A percentile compares a stretch with the other conserved stretches of the same genome.
phyloP scores from a whole-genome alignment of 1,284 basidiomycete genomes.

The Hymenochaete sp. region DNA sequence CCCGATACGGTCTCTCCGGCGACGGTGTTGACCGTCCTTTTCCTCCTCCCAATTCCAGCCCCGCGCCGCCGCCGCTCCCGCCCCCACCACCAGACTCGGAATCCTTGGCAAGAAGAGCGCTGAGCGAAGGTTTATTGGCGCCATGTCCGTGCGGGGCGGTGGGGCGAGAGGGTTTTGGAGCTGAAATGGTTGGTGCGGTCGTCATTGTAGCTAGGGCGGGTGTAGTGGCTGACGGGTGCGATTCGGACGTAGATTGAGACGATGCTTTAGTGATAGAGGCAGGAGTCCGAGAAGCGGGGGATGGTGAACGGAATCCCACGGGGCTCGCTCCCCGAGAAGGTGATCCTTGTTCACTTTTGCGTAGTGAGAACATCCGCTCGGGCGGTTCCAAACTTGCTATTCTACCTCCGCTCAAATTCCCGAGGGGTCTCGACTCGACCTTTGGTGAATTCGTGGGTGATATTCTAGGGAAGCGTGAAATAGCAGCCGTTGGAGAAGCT shows the following conservation, averaged over 20 bases:
- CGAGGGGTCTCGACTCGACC: no score
- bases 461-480: slow-evolving; percentile 25
- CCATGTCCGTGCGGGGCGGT: slow-evolving; percentile 7
- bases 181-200: neutral
- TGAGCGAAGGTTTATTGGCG: neutral
- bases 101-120: neutral
- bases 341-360: no score
- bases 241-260: neutral
- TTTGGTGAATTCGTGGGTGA: slow-evolving; percentile 20
- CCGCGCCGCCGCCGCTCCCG: neutral
- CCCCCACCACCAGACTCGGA: no score
- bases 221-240: neutral
- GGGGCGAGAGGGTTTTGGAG: no score
- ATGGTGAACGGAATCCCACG: no score
- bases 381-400: slow-evolving; percentile 20
- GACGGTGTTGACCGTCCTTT: slow-evolving; percentile 43
- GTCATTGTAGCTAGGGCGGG: neutral
- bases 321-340: no score
- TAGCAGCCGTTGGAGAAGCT: slow-evolving; percentile 25
- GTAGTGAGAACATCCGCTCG: slow-evolving; percentile 1
- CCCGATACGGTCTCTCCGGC: slow-evolving; percentile 68
- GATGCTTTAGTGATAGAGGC: no score
- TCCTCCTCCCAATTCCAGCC: no score
- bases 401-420: no score
- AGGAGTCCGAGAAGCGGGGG: no score